Evolutionary conservation across 1,284 basidiomycete species (phyloP), one percentile per base, ranked within the genome.

Genomic region (Puccinia polysora): DNA sequence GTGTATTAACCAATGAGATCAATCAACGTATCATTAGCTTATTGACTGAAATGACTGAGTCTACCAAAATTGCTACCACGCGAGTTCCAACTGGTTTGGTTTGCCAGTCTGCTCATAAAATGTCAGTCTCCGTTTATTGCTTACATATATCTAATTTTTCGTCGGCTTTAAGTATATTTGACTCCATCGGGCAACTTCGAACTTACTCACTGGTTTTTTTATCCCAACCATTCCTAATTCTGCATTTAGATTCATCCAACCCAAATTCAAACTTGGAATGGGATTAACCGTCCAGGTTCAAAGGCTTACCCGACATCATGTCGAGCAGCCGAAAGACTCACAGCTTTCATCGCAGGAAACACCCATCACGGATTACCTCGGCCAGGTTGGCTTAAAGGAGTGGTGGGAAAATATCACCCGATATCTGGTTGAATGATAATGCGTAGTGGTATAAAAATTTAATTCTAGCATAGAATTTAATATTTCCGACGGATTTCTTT

Each of bases 1-100:
- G 40, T 18, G 65, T 68, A 6, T 38, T 68, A 10, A 20, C 43
- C 18, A 43, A 56, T 68, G 65, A 40, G 10, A 56, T 58, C 36
- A 47, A 58, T 20, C 50, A 68, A 32, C 34, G 52, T 38, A 58
- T 68, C 25, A n/a, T 68, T 25, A 20, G 8, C 2, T 20, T 59
- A 6, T 47, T 58, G 40, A 28, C 47, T 14, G 65, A 68, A 6
- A 15, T 40, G 45, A 7, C 58, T 40, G 38, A 56, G 25, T 2
- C 7, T 3, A 20, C 40, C 18, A 8, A 10, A 8, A n/a, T 47
- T 15, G 5, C 23, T 8, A 28, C n/a, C 53, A 49, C 8, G 15
- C 23, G 34, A 49, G 12, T 36, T 34, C 36, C 53, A n/a, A 36
- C 65, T 20, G 65, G 65, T 20, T 32, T 68, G 23, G 32, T 62